Conservation (phyloP, 2,329 filamentous ascomycete species). For the Juglanconis sp. region DNA sequence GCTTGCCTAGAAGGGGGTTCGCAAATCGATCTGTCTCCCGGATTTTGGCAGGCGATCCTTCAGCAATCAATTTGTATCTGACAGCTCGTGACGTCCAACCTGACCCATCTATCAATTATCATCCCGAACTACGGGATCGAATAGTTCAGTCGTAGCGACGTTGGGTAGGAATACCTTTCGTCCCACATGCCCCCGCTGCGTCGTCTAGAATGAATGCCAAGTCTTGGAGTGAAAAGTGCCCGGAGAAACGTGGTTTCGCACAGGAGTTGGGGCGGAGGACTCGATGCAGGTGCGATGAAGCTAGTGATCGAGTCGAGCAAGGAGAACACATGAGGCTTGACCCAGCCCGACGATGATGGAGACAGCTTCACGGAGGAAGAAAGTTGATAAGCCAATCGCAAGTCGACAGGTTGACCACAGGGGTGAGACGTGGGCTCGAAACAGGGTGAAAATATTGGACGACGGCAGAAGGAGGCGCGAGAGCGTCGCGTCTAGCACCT, state of each 20-base stretch:
- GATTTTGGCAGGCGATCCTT: not conserved
- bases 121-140: not conserved
- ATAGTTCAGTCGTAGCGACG: not conserved
- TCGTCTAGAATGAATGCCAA: not conserved
- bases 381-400: not conserved
- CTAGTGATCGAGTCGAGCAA: not conserved
- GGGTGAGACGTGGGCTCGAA: not conserved
- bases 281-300: not conserved
- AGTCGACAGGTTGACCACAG: not conserved
- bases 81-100: too few relatives aligned
- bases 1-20: not conserved
- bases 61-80: not conserved
- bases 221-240: not conserved
- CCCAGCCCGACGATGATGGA: not conserved
- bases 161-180: not conserved
- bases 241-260: not conserved
- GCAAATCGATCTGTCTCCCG: not conserved
- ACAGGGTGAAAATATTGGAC: not conserved
- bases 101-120: not conserved
- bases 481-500: too few relatives aligned
- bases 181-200: not conserved
- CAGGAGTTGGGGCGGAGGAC: not conserved
- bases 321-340: not conserved
- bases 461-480: not conserved
- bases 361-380: not conserved